Evolutionary conservation across 2,329 filamentous ascomycete species (phyloP).

Genomic region (Botrytis paeoniae): DNA sequence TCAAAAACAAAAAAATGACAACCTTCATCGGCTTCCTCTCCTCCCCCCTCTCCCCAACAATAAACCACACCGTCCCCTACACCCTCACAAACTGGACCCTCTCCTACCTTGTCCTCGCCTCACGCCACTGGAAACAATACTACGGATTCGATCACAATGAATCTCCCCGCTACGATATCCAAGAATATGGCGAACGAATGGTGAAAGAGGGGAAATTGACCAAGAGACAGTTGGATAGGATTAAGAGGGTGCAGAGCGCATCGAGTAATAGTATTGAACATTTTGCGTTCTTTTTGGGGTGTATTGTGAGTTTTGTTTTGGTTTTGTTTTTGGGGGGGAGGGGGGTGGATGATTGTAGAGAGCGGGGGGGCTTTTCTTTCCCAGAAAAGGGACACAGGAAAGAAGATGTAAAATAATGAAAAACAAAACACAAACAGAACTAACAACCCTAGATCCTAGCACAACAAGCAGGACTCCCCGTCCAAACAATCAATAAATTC

Average conservation of each 20-base stretch:
- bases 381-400: too few relatives aligned
- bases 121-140: background rate
- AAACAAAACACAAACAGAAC: too few relatives aligned
- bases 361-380: too few relatives aligned
- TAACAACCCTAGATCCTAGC: background rate
- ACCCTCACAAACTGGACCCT: background rate
- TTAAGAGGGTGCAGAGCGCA: slow-evolving; percentile 7
- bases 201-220: background rate
- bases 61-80: background rate
- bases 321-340: background rate
- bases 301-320: background rate
- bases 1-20: background rate
- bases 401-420: background rate
- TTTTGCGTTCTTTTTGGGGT: background rate
- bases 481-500: background rate
- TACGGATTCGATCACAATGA: background rate
- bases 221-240: background rate
- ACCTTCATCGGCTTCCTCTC: background rate
- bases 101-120: background rate
- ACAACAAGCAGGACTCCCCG: background rate
- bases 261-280: background rate
- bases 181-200: background rate
- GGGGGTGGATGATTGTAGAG: too few relatives aligned
- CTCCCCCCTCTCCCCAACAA: background rate
- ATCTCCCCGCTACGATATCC: background rate